Base-by-base conservation (phyloP, 306 rosid genomes). In the Trifolium subterraneum region DNA sequence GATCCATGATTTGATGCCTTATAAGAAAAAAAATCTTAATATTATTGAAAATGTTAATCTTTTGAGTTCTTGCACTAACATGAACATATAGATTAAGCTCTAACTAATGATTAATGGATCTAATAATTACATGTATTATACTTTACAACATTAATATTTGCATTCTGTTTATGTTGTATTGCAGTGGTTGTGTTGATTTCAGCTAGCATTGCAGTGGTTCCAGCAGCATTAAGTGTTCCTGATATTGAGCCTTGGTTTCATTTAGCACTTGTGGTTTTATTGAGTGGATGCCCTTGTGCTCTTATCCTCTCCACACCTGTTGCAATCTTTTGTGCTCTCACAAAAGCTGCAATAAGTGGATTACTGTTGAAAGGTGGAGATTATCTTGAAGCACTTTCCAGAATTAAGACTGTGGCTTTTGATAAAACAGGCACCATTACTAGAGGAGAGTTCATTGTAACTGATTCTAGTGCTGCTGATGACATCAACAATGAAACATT, bases 251-350 rank as follows among this genome's bases (percentile, higher is more conserved):
- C 70, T 20, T 93, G 97, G 97, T 72, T 85, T 83, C 97, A 89
- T 74, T 74, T 93, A 42, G 93, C 97, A 16, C 79, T 91, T 77
- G 97, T 93, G 48, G 91, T 93, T 75, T 75, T 93, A 68, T 88
- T 93, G 50, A 93, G 97, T 66, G 98, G 94, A n/a, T 93, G 97
- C 70, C 98, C 98, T 2, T 93, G 98, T 77, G 86, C 96, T 35
- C 97, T 93, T 64, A 85, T 93, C 74, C 96, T 93, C 54, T 93
- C 98, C 18, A 89, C 98, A 0, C 98, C 98, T 8, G 91, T 91
- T 60, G 92, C 97, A 29, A 87, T 93, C 33, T 93, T 91, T 71
- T 93, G 96, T 84, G 90, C 96, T 13, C 90, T 89, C 71, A 84
- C 98, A 55, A 89, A 88, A 79, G 92, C 97, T 39, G 98, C 97